phyloP scores from a whole-genome alignment of 176 grass and related monocot genomes.

The Metroxylon sagu region DNA sequence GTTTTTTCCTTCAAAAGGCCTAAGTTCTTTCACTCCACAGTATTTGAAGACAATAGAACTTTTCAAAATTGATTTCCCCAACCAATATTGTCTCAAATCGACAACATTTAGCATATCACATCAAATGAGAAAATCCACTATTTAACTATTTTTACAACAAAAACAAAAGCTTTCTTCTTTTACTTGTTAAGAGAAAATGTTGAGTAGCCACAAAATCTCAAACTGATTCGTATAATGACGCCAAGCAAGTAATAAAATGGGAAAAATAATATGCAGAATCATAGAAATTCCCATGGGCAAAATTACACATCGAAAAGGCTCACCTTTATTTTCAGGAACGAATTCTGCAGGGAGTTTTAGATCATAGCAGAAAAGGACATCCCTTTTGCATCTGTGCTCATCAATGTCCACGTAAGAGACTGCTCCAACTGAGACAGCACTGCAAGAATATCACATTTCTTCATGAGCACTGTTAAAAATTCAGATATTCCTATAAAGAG shows the following conservation, averaged over 20 bases:
- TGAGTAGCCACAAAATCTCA: too few relatives aligned
- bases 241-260: background rate
- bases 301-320: background rate
- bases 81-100: too few relatives aligned
- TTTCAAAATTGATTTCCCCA: too few relatives aligned
- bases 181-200: too few relatives aligned
- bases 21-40: too few relatives aligned
- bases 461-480: background rate
- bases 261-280: background rate
- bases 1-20: too few relatives aligned
- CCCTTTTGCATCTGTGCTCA: slow-evolving; percentile 82
- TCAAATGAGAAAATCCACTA: too few relatives aligned
- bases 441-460: slow-evolving; percentile 26
- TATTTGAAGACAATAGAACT: too few relatives aligned
- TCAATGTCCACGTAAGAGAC: slow-evolving; percentile 80
- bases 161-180: too few relatives aligned
- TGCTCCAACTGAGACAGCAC: slow-evolving; percentile 58
- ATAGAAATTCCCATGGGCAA: background rate
- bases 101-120: too few relatives aligned
- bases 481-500: slow-evolving; percentile 1
- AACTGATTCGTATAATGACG: too few relatives aligned
- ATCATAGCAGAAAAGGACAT: slow-evolving; percentile 94
- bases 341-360: slow-evolving; percentile 70
- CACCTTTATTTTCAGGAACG: slow-evolving; percentile 77
- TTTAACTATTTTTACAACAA: too few relatives aligned